Evolutionary conservation across 139 green algal species (phyloP), one percentile per base, ranked within the genome.

Genomic region (Closterium sp.): DNA sequence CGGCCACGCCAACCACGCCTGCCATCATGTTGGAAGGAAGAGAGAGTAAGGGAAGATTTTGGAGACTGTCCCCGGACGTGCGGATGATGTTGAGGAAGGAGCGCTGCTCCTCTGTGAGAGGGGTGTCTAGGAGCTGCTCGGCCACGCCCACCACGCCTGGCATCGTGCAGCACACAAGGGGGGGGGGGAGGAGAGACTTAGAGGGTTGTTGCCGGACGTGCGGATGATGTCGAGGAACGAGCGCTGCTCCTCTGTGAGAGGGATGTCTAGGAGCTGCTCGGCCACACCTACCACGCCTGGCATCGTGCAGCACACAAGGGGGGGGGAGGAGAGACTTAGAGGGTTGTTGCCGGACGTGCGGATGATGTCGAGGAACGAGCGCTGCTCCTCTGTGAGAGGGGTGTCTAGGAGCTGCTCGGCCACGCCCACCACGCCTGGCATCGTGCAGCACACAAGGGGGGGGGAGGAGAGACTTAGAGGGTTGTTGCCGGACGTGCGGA

Each of bases 261-360:
- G n/a, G n/a, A n/a, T n/a, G n/a, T n/a, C n/a, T n/a, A 97, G 88
- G 55, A 97, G 91, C 93, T 96, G n/a, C n/a, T n/a, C 85, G 10
- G 91, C 91, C 55, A 95, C 91, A n/a, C 91, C 95, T 32, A 97
- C 95, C 84, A 97, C 96, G 25, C 95, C 90, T 76, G 43, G n/a
- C n/a, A n/a, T n/a, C n/a, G n/a, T n/a, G n/a, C n/a, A 69, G 43
- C 12, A 25, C 12, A 69, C 12, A 66, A 1, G 38, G 4, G 4
- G 19, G 38, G 38, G 38, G 5, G 19, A 66, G 4, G 4, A 10
- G 38, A 66, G 38, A 66, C 9, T 9, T 66, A 2, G 55, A 2
- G 25, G 55, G 55, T 76, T 76, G 55, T 76, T 19, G 2, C 55
- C 55, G 23, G 55, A 76, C 55, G 55, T 76, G 55, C 55, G 55